phyloP scores from a whole-genome alignment of 1,284 basidiomycete species.

The Melanopsichium pennsylvanicum region DNA sequence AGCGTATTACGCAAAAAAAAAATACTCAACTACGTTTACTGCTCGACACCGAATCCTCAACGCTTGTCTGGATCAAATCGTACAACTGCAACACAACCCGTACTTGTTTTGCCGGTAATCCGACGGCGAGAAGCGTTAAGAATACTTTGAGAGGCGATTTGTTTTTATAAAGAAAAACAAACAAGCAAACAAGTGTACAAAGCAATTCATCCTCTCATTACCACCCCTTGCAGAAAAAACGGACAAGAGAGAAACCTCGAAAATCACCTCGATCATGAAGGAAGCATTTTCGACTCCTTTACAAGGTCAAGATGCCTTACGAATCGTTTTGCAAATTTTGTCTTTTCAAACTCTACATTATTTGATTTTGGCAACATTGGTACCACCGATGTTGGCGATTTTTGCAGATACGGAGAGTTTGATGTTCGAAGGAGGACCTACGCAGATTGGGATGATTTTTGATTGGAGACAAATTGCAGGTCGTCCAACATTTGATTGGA shows the following conservation, averaged over 20 bases:
- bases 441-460: slow-evolving; percentile 90
- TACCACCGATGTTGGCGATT: slow-evolving; percentile 79
- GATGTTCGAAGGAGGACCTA: slow-evolving; percentile 82
- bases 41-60: too few species aligned
- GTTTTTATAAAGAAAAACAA: too few species aligned
- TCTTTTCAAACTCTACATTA: slow-evolving; percentile 92
- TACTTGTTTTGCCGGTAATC: too few species aligned
- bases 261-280: slow-evolving; percentile 19
- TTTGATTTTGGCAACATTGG: slow-evolving; percentile 79
- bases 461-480: slow-evolving; percentile 92
- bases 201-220: not conserved
- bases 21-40: too few species aligned
- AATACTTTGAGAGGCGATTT: too few species aligned
- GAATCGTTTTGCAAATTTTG: slow-evolving; percentile 74
- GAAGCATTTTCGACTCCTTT: slow-evolving; percentile 40
- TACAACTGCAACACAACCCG: too few species aligned
- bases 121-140: too few species aligned
- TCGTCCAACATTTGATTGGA: slow-evolving; percentile 26
- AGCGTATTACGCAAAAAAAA: too few species aligned
- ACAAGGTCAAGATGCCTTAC: slow-evolving; percentile 37
- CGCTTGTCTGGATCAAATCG: too few species aligned
- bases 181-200: too few species aligned
- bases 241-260: too few species aligned
- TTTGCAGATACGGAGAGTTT: slow-evolving; percentile 79
- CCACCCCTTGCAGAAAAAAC: too few species aligned